Base-by-base conservation (phyloP, 345 rosid species). In the Euphorbia peplus region DNA sequence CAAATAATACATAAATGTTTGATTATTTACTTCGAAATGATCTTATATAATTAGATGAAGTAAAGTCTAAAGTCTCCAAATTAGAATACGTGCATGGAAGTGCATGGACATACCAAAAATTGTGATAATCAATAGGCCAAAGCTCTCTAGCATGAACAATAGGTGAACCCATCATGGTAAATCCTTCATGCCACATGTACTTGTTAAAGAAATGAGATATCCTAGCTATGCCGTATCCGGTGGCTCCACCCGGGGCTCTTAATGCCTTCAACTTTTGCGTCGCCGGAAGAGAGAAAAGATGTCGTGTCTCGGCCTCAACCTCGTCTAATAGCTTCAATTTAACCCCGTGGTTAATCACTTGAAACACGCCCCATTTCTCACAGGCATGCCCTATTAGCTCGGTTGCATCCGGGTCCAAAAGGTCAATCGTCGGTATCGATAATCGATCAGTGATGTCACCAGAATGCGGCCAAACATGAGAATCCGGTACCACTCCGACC, bases 111-210 rank as follows among this genome's bases (percentile, higher is more conserved):
- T 76, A 92, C 98, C 98, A 88, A 80, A 88, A 90, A 25, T 68
- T 70, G 29, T 63, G 68, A 74, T 80, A 81, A 54, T 60, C 82
- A n/a, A 63, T 48, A 12, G 98, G 95, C 95, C 91, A 92, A 63
- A 92, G 92, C 69, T 72, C 57, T 60, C 75, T 83, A 46, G 89
- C 95, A 57, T 92, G 90, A 60, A 81, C 84, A 21, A 70, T 24
- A 16, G 93, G 86, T 0, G 96, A 87, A 30, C 90, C 93, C 39
- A 81, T 72, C 63, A 92, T 81, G 25, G 98, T 92, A 67, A 92
- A 90, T 39, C 98, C 98, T 83, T 92, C 98, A 48, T 91, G 90
- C 98, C 98, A 90, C 98, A 92, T 87, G 68, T 70, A 70, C 80
- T 88, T 87, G 4, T 66, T 46, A 67, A 92, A 92, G 75, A 90